Conservation (phyloP, 805 yeast species). For the Martiniozyma abietophila region DNA sequence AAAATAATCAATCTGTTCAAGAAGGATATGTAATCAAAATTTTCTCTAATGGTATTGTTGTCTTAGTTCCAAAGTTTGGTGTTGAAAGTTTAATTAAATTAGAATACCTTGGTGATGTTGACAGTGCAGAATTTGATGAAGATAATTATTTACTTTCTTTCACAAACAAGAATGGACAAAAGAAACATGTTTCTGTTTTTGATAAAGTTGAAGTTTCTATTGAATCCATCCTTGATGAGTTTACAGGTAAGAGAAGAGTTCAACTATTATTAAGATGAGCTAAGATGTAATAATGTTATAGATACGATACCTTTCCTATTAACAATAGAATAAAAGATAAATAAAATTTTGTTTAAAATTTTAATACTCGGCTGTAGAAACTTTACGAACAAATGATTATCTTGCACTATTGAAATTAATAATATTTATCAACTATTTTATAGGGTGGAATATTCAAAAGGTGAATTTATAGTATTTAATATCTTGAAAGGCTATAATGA, state of each 20-base stretch:
- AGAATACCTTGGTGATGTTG: slow-evolving; percentile 61
- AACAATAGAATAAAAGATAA: too few relatives aligned
- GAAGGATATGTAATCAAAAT: slow-evolving; percentile 90
- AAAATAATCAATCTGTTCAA: slow-evolving; percentile 66
- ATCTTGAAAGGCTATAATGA: too few relatives aligned
- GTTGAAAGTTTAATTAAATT: slow-evolving; percentile 87
- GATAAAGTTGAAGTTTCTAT: slow-evolving; percentile 82
- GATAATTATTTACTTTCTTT: slow-evolving; percentile 64
- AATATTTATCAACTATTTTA: too few relatives aligned
- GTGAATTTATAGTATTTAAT: too few relatives aligned
- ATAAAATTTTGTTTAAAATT: too few relatives aligned
- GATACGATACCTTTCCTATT: too few relatives aligned
- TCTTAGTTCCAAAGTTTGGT: slow-evolving; percentile 91
- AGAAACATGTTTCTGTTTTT: slow-evolving; percentile 50
- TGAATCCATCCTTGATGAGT: slow-evolving; percentile 71
- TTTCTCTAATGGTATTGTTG: slow-evolving; percentile 90
- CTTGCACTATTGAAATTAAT: too few relatives aligned
- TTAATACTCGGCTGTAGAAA: too few relatives aligned
- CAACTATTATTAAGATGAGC: slow-evolving; percentile 49
- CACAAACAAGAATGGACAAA: slow-evolving; percentile 30
- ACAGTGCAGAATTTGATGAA: slow-evolving; percentile 63
- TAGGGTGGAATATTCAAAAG: too few relatives aligned
- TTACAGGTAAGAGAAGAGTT: slow-evolving; percentile 89
- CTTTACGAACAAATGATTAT: too few relatives aligned
- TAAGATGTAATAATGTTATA: too few relatives aligned